Conservation (phyloP, 176 grass and related monocot species). For the Calamus simplicifolius region DNA sequence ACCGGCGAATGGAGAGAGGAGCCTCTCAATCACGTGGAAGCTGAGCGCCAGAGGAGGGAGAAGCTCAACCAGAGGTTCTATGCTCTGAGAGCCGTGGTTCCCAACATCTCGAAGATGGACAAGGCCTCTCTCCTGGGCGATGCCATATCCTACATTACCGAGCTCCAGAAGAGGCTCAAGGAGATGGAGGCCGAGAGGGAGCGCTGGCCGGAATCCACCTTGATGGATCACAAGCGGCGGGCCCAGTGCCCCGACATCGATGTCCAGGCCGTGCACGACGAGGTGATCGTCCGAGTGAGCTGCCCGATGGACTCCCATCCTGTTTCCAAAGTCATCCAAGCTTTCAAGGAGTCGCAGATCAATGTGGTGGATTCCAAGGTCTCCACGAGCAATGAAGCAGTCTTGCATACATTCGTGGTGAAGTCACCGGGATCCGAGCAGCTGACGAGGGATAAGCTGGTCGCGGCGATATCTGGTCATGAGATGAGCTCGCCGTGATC, state of each 20-base stretch:
- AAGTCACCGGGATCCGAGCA: no score
- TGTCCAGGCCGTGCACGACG: slow-evolving; percentile 40
- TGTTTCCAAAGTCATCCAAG: slow-evolving; percentile 4
- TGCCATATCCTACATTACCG: slow-evolving; percentile 77
- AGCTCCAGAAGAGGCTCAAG: slow-evolving; percentile 51
- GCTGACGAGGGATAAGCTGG: no score
- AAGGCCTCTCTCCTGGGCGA: slow-evolving; percentile 82
- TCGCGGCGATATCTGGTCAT: no score
- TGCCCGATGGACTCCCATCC: slow-evolving; percentile 51
- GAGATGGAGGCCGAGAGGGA: slow-evolving; percentile 14
- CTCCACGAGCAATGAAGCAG: neutral
- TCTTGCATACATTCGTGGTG: slow-evolving; percentile 3
- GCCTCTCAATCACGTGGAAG: slow-evolving; percentile 92
- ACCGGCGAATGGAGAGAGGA: slow-evolving; percentile 81
- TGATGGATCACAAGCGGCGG: neutral
- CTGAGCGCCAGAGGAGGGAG: slow-evolving; percentile 86
- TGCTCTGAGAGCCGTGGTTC: slow-evolving; percentile 71
- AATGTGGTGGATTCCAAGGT: slow-evolving; percentile 10
- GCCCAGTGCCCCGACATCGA: slow-evolving; percentile 33
- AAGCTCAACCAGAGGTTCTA: slow-evolving; percentile 96
- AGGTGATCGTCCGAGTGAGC: slow-evolving; percentile 73
- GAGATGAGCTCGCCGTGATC: no score
- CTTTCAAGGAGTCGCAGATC: neutral
- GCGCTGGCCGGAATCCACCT: neutral
- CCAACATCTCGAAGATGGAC: slow-evolving; percentile 90